A percentile compares a stretch with the other conserved stretches of the same genome.
Evolutionary conservation across 768 basidiomycete species (phyloP).

Genomic region (Podaxis sp.): DNA sequence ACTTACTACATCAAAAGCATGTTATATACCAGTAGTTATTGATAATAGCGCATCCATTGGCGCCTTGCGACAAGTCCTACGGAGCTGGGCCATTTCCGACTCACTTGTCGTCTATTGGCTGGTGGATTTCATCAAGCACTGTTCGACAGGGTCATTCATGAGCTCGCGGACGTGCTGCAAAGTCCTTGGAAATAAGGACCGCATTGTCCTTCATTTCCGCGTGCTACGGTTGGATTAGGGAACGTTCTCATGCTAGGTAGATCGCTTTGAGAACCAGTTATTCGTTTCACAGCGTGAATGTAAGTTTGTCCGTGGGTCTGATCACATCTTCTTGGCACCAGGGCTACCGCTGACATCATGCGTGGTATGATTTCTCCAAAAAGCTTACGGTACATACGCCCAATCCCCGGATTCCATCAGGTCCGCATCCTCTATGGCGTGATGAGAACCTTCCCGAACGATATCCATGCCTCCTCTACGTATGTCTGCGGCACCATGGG

Average conservation of each 20-base stretch:
- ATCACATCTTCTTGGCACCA: background rate
- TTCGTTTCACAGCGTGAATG: background rate
- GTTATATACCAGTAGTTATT: background rate
- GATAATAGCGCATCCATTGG: background rate
- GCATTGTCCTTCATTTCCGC: constrained; percentile 1
- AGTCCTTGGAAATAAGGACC: constrained; percentile 7
- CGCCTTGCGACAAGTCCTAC: background rate
- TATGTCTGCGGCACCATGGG: background rate
- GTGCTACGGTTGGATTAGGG: background rate
- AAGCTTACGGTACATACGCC: background rate
- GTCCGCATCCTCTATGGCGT: background rate
- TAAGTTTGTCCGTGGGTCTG: background rate
- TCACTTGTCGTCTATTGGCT: background rate
- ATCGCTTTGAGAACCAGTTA: background rate
- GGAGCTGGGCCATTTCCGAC: too few relatives aligned
- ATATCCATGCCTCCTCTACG: background rate
- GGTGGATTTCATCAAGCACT: background rate
- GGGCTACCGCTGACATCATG: constrained; percentile 3
- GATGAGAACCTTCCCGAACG: background rate
- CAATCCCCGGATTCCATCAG: constrained; percentile 5
- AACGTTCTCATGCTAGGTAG: background rate
- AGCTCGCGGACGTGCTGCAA: background rate
- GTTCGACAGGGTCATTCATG: background rate
- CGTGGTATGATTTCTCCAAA: background rate
- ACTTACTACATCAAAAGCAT: background rate